These are phyloP conservation scores for Didymella exigua DNA, from an alignment of 2,329 filamentous ascomycete species.

Conservation along the genomic window DNA sequence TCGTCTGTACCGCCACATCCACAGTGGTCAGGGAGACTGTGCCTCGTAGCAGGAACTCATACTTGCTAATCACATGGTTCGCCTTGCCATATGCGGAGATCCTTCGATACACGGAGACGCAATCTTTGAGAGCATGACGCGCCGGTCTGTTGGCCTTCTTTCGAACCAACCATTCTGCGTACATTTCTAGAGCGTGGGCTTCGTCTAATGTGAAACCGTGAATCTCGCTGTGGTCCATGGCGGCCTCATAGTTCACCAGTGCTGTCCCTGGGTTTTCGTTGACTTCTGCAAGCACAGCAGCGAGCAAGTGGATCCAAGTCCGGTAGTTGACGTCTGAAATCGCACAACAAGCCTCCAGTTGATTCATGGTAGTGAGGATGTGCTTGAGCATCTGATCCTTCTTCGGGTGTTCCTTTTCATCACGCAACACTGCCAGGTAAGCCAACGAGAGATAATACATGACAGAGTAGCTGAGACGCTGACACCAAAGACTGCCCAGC, in stretches of 20 bases:
- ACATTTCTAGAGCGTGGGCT: slow-evolving; percentile 73
- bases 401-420: slow-evolving; percentile 45
- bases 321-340: slow-evolving; percentile 74
- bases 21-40: slow-evolving; percentile 64
- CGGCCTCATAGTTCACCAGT: slow-evolving; percentile 70
- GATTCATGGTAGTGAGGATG: slow-evolving; percentile 62
- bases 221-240: slow-evolving; percentile 72
- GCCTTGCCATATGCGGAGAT: slow-evolving; percentile 73
- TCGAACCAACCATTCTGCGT: slow-evolving; percentile 73
- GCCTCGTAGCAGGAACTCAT: slow-evolving; percentile 69
- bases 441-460: slow-evolving; percentile 52
- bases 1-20: slow-evolving; percentile 73
- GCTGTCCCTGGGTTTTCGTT: slow-evolving; percentile 59
- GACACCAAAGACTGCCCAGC: slow-evolving; percentile 52
- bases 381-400: slow-evolving; percentile 58
- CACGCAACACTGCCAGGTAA: slow-evolving; percentile 49
- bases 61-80: slow-evolving; percentile 69
- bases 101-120: slow-evolving; percentile 70
- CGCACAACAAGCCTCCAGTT: slow-evolving; percentile 67
- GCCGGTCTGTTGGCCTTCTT: slow-evolving; percentile 70
- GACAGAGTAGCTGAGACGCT: slow-evolving; percentile 51
- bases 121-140: slow-evolving; percentile 70
- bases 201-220: slow-evolving; percentile 73
- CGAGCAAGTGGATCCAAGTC: slow-evolving; percentile 70
- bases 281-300: slow-evolving; percentile 72